A percentile compares a stretch with the other conserved stretches of the same genome.
Conservation (phyloP, 257 asterid species). For the Nicotiana otophora region DNA sequence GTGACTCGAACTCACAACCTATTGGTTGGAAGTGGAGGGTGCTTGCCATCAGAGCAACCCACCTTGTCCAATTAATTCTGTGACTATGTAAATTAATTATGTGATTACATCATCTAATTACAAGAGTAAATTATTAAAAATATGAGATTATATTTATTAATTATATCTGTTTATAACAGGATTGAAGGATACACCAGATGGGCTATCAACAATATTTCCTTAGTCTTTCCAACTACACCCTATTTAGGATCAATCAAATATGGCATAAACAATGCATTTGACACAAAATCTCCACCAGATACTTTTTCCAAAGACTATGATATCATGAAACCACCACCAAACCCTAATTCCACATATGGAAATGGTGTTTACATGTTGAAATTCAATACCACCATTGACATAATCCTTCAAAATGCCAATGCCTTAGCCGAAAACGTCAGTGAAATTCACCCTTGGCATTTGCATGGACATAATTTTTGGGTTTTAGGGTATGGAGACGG, state of each 20-base stretch:
- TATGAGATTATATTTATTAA: too few species aligned
- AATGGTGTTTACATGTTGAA: slow-evolving; percentile 48
- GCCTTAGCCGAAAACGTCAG: slow-evolving; percentile 44
- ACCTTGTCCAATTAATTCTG: too few species aligned
- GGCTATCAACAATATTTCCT: slow-evolving; percentile 73
- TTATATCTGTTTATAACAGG: not conserved
- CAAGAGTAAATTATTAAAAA: too few species aligned
- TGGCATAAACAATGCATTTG: slow-evolving; percentile 35
- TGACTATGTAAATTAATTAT: too few species aligned
- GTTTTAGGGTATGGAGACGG: slow-evolving; percentile 76
- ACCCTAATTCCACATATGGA: slow-evolving; percentile 54
- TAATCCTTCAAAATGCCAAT: slow-evolving; percentile 71
- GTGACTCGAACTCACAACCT: too few species aligned
- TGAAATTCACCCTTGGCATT: slow-evolving; percentile 88
- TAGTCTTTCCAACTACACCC: slow-evolving; percentile 61
- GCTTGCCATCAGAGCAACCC: too few species aligned
- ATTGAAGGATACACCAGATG: slow-evolving; percentile 58
- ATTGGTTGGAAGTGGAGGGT: too few species aligned
- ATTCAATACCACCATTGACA: slow-evolving; percentile 56
- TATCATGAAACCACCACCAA: slow-evolving; percentile 41
- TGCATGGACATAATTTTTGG: slow-evolving; percentile 90
- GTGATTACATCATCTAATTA: too few species aligned
- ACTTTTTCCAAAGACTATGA: slow-evolving; percentile 29
- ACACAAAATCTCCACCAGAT: slow-evolving; percentile 38
- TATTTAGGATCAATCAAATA: slow-evolving; percentile 53